phyloP scores from a whole-genome alignment of 345 rosid genomes.

The Carallia pectinifolia region DNA sequence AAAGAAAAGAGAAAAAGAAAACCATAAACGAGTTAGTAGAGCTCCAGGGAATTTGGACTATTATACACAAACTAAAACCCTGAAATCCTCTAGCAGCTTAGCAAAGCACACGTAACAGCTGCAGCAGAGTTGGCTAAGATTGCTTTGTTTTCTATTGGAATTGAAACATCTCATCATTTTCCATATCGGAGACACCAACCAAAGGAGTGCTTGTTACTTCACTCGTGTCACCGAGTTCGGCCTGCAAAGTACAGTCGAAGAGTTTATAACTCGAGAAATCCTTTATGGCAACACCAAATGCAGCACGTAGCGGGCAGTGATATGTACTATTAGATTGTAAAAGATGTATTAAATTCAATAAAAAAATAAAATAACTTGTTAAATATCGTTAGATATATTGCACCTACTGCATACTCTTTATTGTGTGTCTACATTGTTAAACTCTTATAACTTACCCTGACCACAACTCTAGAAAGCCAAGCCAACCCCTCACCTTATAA shows the following conservation, averaged over 20 bases:
- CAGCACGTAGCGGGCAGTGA: too few species aligned
- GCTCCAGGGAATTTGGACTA: slow-evolving; percentile 5
- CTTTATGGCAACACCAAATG: too few species aligned
- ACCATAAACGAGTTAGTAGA: not conserved
- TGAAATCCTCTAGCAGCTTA: not conserved
- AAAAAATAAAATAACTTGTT: too few species aligned
- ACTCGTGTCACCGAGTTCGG: slow-evolving; percentile 50
- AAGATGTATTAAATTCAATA: too few species aligned
- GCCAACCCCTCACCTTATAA: too few species aligned
- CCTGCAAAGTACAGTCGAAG: slow-evolving; percentile 42
- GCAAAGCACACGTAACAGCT: too few species aligned
- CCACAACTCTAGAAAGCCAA: too few species aligned
- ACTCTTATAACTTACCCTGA: too few species aligned
- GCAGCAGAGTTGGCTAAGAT: not conserved
- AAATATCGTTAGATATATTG: too few species aligned
- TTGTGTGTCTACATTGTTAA: too few species aligned
- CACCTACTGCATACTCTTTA: too few species aligned
- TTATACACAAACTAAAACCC: slow-evolving; percentile 8
- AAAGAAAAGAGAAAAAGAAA: not conserved
- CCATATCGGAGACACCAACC: slow-evolving; percentile 46
- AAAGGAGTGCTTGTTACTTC: slow-evolving; percentile 31
- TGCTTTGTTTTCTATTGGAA: slow-evolving; percentile 26
- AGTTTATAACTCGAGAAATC: not conserved
- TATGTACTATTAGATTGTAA: too few species aligned
- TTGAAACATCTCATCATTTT: slow-evolving; percentile 33